Base-by-base conservation (phyloP, 73 alveolate genomes). In the Paramecium primaurelia region DNA sequence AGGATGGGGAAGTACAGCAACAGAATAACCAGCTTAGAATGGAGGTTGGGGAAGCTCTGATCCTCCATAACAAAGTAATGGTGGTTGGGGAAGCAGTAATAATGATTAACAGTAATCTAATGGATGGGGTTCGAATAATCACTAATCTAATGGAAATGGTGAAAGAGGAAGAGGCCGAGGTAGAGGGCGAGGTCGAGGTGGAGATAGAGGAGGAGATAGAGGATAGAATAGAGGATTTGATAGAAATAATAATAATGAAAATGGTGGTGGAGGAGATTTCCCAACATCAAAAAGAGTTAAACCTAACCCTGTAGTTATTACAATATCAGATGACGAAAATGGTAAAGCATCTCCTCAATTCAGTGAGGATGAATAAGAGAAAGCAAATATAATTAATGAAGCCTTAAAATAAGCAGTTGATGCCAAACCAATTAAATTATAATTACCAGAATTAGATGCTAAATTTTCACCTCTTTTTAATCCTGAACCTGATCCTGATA, bases 101-200 rank as follows among this genome's bases (percentile, higher is more conserved):
- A 54, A 16, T 3, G 69, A 54, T 3, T 28, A 64, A 64, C 30
- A 34, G 47, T 32, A 54, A 32, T 64, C 84, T 6, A 64, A 64
- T 26, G 84, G 84, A 25, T 54, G 69, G 69, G 69, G 69, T 0
- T 54, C 69, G 12, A 54, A 54, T 54, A 54, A 54, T 64, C 20
- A 38, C 20, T 25, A n/a, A 36, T 64, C 84, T 1, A 64, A 64
- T 26, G 88, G 88, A 32, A 38, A 42, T n/a, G 34, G 75, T 10
- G 77, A 58, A 80, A 49, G 91, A 80, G 91, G 91, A 11, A n/a
- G 71, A 14, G 77, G 91, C 1, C 26, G 91, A 80, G 91, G 91
- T 2, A 49, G 75, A 42, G 75, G 91, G 3, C 16, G 84, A 28
- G 84, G 84, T n/a, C 9, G 71, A 25, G 84, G 84, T 26, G 58